phyloP scores from a whole-genome alignment of 1,139 yeast genomes.

The Casaregolazyma suthepensis region DNA sequence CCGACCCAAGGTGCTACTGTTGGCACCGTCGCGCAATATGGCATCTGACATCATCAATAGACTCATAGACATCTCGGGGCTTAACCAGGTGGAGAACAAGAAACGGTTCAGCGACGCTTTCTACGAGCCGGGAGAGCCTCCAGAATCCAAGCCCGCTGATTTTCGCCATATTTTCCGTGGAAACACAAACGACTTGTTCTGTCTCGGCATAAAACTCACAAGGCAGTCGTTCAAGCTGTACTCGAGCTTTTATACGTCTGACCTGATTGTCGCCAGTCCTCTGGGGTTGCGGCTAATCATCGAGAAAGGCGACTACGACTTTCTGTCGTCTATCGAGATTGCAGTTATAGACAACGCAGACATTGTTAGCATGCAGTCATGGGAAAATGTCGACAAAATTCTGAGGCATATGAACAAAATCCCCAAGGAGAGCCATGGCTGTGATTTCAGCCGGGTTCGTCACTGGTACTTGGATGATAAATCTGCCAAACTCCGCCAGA shows the following conservation, averaged over 20 bases:
- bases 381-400: slow-evolving; percentile 74
- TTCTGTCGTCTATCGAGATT: slow-evolving; percentile 81
- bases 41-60: slow-evolving; percentile 66
- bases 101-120: slow-evolving; percentile 71
- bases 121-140: slow-evolving; percentile 44
- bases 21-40: slow-evolving; percentile 78
- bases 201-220: slow-evolving; percentile 82
- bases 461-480: slow-evolving; percentile 91
- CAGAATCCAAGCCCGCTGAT: slow-evolving; percentile 70
- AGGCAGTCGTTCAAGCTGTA: slow-evolving; percentile 80
- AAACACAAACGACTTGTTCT: slow-evolving; percentile 86
- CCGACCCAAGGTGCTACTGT: slow-evolving; percentile 77
- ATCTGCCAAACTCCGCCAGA: slow-evolving; percentile 69
- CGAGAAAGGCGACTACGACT: slow-evolving; percentile 54
- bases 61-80: slow-evolving; percentile 58
- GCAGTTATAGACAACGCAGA: slow-evolving; percentile 76
- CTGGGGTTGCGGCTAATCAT: slow-evolving; percentile 79
- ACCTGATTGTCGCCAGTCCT: slow-evolving; percentile 86
- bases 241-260: slow-evolving; percentile 79
- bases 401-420: slow-evolving; percentile 65
- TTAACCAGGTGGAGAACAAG: slow-evolving; percentile 70
- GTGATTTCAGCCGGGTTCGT: slow-evolving; percentile 86
- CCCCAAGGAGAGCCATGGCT: slow-evolving; percentile 73
- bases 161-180: slow-evolving; percentile 79
- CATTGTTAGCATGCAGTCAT: slow-evolving; percentile 86